A percentile compares a stretch with the other conserved stretches of the same genome.
These are phyloP conservation scores for Mortierella polycephala DNA, from an alignment of 371 early-diverging fungal species.

Conservation along the genomic window DNA sequence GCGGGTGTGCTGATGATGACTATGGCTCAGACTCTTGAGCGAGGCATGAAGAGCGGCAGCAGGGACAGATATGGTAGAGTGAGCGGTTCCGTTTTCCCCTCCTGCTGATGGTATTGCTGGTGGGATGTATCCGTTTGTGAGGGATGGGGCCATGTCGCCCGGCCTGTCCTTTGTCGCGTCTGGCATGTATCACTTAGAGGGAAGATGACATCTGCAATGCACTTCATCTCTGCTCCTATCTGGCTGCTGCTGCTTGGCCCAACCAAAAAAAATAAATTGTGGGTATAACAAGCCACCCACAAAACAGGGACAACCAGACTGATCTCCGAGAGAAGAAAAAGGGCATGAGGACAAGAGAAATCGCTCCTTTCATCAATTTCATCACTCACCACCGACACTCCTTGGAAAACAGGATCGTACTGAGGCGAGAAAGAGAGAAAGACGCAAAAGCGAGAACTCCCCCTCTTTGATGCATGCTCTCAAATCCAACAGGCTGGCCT, in stretches of 20 bases:
- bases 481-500: conserved; percentile 17
- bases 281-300: too few species aligned
- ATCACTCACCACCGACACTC: too few species aligned
- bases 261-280: too few species aligned
- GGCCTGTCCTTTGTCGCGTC: conserved; percentile 30
- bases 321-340: too few species aligned
- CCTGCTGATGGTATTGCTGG: background rate
- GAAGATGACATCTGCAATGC: background rate
- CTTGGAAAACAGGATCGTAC: too few species aligned
- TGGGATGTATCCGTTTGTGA: conserved; percentile 5
- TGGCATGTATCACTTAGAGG: conserved; percentile 16
- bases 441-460: background rate
- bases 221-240: too few species aligned
- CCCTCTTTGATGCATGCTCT: conserved; percentile 26
- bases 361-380: too few species aligned
- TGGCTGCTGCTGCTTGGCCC: too few species aligned
- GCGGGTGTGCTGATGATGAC: conserved; percentile 1
- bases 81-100: conserved; percentile 1
- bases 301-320: too few species aligned
- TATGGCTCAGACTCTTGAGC: conserved; percentile 14
- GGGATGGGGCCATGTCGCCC: conserved; percentile 16
- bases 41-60: conserved; percentile 8
- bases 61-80: background rate
- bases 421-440: background rate
- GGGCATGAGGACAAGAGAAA: too few species aligned